Base-by-base conservation (phyloP, 768 basidiomycete genomes). In the Termitomyces titanicus region DNA sequence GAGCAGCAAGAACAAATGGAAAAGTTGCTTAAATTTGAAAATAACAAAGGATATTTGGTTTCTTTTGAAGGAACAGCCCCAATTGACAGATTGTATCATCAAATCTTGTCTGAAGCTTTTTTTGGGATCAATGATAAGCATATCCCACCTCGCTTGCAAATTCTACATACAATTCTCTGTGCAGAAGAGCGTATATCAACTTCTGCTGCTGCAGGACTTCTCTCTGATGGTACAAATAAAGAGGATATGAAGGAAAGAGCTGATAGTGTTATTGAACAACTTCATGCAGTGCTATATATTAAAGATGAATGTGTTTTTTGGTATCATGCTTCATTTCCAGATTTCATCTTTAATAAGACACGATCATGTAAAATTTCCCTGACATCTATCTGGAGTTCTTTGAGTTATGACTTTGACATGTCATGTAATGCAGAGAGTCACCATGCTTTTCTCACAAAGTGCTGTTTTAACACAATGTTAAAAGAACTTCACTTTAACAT, bases 261-360 rank as follows among this genome's bases (percentile, higher is more conserved):
- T 15, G 47, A 15, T 10, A n/a, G 45, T 38, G 50, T 64, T 39
- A 29, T 63, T 20, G 24, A 20, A 13, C 39, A 54, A 10, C 61
- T 62, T 35, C 57, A 66, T 45, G 56, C 64, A 17, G 61, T 64
- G 12, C 62, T 66, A 18, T 63, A 64, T 20, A 49, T 31, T 29
- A 50, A 66, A 57, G 51, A 61, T 29, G 29, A 29, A 4, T 29
- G 29, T 29, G 29, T 29, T 4, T 29, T 29, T 9, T 29, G 29
- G 29, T 24, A 42, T 53, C 65, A 66, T 44, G 51, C 61, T n/a
- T 64, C 63, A 7, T 64, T 63, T 34, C 58, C 57, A 9, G 62
- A 66, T 39, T 66, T 64, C 38, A 54, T 66, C 18, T 64, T 61
- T 44, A 44, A 45, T 52, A 44, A 54, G 12, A 29, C 29, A 29